Base-by-base conservation (phyloP, 805 yeast species). In the Yamadazyma laniorum region DNA sequence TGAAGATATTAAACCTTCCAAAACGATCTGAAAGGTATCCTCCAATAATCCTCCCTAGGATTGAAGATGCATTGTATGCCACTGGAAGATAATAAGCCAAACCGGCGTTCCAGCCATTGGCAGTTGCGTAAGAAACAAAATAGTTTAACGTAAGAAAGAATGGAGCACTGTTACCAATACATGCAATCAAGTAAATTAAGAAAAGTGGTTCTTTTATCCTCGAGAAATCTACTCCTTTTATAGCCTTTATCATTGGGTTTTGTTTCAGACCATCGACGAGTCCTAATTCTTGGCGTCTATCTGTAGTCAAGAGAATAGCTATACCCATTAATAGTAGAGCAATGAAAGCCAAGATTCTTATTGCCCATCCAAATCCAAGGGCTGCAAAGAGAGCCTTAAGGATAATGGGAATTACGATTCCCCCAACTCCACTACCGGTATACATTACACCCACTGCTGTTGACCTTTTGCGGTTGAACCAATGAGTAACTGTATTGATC, bases 341-440 rank as follows among this genome's bases (percentile, higher is more conserved):
- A 18, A 56, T 42, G 28, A 58, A 58, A 5, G 50, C 55, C 8
- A 50, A 46, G 11, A 52, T 44, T 26, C 61, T 29, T 7, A 56
- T 47, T 3, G 59, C 35, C 62, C 63, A 58, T 8, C 55, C 56
- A 38, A 48, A 57, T 3, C 63, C 63, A 15, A 58, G 32, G 26
- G 43, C 48, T 8, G 50, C 49, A 33, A 49, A 52, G n/a, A 58
- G 39, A 6, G 45, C 22, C n/a, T 53, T 22, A 25, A 55, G 48
- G 32, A 55, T 43, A 21, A 56, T 39, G 6, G 63, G 63, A 22
- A 50, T 41, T 5, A 50, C 37, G 8, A 55, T 43, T 3, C 63
- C 63, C 2, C 61, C 61, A 22, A 57, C 35, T 4, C 58, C 58
- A n/a, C 63, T 59, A 11, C 62, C 62, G 14, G 50, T 45, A 26